Conservation (phyloP, 257 asterid genomes). For the Sherardia arvensis region DNA sequence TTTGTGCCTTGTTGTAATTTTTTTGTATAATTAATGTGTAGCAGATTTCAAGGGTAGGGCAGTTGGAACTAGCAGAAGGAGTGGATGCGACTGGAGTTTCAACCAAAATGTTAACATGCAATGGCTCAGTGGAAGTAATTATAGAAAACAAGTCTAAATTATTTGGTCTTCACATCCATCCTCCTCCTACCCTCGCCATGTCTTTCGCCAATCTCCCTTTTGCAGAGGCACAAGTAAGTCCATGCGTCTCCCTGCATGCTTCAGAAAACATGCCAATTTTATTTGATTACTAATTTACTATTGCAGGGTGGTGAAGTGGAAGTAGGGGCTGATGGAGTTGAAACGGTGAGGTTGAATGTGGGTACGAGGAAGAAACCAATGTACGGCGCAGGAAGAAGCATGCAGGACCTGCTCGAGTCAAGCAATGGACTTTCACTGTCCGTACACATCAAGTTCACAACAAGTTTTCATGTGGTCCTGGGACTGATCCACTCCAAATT, state of each 20-base stretch:
- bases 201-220: constrained; percentile 48
- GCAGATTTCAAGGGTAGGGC: constrained; percentile 43
- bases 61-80: constrained; percentile 59
- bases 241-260: neutral
- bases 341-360: constrained; percentile 27
- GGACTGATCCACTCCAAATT: constrained; percentile 42
- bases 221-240: constrained; percentile 47
- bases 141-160: constrained; percentile 63
- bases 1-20: too few relatives aligned
- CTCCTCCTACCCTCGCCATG: constrained; percentile 42
- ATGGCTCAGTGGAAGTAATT: constrained; percentile 31
- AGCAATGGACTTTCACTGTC: constrained; percentile 42
- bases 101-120: constrained; percentile 62
- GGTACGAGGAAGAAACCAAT: constrained; percentile 58
- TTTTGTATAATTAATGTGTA: neutral
- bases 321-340: constrained; percentile 31
- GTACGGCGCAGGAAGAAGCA: constrained; percentile 77
- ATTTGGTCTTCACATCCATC: constrained; percentile 56
- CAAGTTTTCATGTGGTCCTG: constrained; percentile 52
- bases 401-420: constrained; percentile 67
- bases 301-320: constrained; percentile 23
- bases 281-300: too few relatives aligned
- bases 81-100: constrained; percentile 69
- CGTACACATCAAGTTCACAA: constrained; percentile 30
- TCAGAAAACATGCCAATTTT: too few relatives aligned